Evolutionary conservation across 768 basidiomycete species (phyloP).

Genomic region (Rhodotorula toruloides): DNA sequence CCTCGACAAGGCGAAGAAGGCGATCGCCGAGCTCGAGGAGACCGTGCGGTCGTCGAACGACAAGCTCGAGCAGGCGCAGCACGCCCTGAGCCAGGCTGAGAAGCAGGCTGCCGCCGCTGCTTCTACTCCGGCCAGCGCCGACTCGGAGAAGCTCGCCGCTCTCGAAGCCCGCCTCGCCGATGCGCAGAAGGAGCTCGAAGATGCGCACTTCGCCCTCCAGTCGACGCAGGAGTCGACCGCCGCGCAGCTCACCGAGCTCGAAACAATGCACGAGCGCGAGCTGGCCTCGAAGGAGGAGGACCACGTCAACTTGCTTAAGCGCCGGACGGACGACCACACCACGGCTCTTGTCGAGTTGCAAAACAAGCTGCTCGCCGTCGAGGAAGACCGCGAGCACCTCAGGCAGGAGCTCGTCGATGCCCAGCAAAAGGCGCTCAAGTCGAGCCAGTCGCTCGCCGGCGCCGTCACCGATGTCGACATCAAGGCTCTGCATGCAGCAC

Average conservation of each 20-base stretch:
- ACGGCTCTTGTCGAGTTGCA: constrained; percentile 61
- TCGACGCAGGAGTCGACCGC: constrained; percentile 22
- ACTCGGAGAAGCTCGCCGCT: not conserved
- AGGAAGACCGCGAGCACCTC: constrained; percentile 11
- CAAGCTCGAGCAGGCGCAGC: constrained; percentile 63
- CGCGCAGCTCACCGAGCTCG: constrained; percentile 19
- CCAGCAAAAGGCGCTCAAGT: not conserved
- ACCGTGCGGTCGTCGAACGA: constrained; percentile 54
- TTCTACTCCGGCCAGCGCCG: not conserved
- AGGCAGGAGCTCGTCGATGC: constrained; percentile 14
- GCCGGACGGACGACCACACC: constrained; percentile 51
- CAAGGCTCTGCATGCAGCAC: constrained; percentile 71
- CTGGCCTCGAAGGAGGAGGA: constrained; percentile 8
- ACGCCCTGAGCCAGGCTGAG: constrained; percentile 49
- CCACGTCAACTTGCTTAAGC: not conserved
- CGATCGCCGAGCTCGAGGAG: constrained; percentile 35
- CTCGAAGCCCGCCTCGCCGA: constrained; percentile 6
- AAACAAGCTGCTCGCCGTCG: constrained; percentile 55
- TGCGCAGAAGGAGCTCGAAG: constrained; percentile 9
- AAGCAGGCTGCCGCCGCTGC: constrained; percentile 45
- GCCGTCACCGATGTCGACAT: constrained; percentile 70
- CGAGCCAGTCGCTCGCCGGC: constrained; percentile 28
- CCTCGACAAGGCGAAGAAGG: constrained; percentile 63
- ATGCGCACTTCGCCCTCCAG: constrained; percentile 18
- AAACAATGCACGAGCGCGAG: constrained; percentile 47